phyloP scores from a whole-genome alignment of 73 alveolate species.

The Blepharisma japonicum region DNA sequence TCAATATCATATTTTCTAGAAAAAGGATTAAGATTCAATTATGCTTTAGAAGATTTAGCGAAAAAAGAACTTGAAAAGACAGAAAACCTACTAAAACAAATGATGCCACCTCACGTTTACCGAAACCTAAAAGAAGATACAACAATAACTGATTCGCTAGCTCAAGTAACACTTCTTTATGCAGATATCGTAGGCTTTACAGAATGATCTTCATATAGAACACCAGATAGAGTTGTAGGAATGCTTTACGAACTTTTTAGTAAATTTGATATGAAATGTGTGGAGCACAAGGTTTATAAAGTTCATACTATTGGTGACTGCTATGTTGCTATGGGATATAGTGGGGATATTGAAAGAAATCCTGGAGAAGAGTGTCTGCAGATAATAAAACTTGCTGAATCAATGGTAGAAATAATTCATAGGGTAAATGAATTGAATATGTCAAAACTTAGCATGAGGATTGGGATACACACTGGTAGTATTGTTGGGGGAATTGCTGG shows the following conservation, averaged over 20 bases:
- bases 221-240: conserved; percentile 43
- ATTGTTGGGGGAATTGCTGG: conserved; percentile 30
- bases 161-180: conserved; percentile 47
- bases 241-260: conserved; percentile 49
- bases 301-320: conserved; percentile 63
- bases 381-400: conserved; percentile 32
- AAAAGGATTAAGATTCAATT: not conserved
- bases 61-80: conserved; percentile 15
- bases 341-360: conserved; percentile 44
- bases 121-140: conserved; percentile 63
- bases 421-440: conserved; percentile 20
- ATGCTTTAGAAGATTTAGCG: not conserved
- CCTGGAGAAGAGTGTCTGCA: conserved; percentile 37
- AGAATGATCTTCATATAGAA: conserved; percentile 43
- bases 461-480: conserved; percentile 58
- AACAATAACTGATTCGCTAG: conserved; percentile 58
- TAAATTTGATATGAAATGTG: conserved; percentile 47
- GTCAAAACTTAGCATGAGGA: conserved; percentile 46
- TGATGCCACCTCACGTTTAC: conserved; percentile 61
- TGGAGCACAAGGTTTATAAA: conserved; percentile 41
- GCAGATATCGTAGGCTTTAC: conserved; percentile 68
- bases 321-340: conserved; percentile 48
- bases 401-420: conserved; percentile 34
- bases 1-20: not conserved
- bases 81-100: conserved; percentile 18